Percentiles rank a stretch among this genome's conserved stretches.
Conservation (phyloP, 2,329 filamentous ascomycete genomes). For the Pseudogymnoascus sp. region DNA sequence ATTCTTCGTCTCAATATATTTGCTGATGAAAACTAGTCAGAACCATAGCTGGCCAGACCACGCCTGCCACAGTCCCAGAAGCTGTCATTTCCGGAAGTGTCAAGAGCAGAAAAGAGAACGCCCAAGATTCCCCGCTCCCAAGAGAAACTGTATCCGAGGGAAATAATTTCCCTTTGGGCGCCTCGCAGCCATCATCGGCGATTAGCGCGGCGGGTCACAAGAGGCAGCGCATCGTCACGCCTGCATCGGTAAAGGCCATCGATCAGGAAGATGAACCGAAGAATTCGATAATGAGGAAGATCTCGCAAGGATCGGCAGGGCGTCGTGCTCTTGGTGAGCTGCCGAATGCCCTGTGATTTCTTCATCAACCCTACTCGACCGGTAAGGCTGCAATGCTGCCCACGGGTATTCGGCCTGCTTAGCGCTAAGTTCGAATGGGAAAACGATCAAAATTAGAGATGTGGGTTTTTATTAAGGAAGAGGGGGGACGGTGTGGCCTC, state of each 20-base stretch:
- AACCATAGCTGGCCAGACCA: neutral
- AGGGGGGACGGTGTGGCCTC: neutral
- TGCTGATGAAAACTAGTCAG: neutral
- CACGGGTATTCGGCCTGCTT: constrained; percentile 7
- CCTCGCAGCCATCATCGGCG: constrained; percentile 18
- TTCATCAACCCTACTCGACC: neutral
- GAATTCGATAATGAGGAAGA: constrained; percentile 16
- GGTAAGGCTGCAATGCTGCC: constrained; percentile 8
- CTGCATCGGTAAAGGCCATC: constrained; percentile 37
- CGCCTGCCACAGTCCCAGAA: neutral
- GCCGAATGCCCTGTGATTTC: constrained; percentile 1
- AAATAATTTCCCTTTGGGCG: constrained; percentile 17
- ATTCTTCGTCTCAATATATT: neutral
- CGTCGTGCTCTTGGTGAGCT: constrained; percentile 4
- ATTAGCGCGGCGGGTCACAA: constrained; percentile 29
- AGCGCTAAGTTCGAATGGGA: neutral
- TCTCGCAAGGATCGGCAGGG: constrained; percentile 6
- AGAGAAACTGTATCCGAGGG: constrained; percentile 1
- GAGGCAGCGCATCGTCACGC: constrained; percentile 39
- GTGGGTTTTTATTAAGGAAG: constrained; percentile 5
- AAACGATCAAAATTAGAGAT: constrained; percentile 6
- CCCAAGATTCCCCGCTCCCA: constrained; percentile 17
- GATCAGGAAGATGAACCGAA: constrained; percentile 41
- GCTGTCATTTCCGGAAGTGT: constrained; percentile 11
- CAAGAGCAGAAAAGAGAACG: constrained; percentile 24